These are phyloP conservation scores for Phragmites australis DNA, from an alignment of 176 grass and related monocot species.

Conservation along the genomic window DNA sequence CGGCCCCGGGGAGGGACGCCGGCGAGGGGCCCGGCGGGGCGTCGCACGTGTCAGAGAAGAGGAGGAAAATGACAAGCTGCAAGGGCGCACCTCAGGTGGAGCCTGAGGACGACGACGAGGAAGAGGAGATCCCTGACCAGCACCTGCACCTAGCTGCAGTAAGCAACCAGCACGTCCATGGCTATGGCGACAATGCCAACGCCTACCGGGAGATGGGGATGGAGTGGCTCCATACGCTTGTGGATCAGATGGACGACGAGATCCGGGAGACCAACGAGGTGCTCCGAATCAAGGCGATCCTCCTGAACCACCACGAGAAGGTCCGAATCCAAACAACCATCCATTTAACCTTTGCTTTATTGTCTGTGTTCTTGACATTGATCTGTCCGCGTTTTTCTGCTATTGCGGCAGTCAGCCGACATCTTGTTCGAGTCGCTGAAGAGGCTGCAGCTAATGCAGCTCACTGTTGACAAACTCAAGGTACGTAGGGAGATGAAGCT, in stretches of 20 bases:
- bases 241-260: slow-evolving; percentile 53
- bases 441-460: slow-evolving; percentile 65
- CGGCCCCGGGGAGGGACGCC: neutral
- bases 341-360: neutral
- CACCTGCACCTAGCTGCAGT: neutral
- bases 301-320: slow-evolving; percentile 45
- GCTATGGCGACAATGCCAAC: slow-evolving; percentile 6
- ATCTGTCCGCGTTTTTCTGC: neutral
- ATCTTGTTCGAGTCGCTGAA: slow-evolving; percentile 56
- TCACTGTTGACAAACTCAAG: slow-evolving; percentile 46
- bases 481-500: slow-evolving; percentile 32
- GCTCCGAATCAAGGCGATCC: slow-evolving; percentile 52
- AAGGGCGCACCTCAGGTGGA: neutral
- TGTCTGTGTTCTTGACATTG: neutral
- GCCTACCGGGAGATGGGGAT: neutral
- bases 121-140: neutral
- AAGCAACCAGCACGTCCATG: neutral
- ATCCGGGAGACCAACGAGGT: slow-evolving; percentile 42
- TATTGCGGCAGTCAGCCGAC: slow-evolving; percentile 37
- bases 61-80: slow-evolving; percentile 38
- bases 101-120: neutral
- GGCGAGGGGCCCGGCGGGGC: slow-evolving; percentile 35
- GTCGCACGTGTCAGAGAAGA: slow-evolving; percentile 13
- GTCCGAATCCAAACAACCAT: slow-evolving; percentile 16
- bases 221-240: slow-evolving; percentile 41